These are phyloP conservation scores for Lactarius vividus DNA, from an alignment of 768 basidiomycete species.

Conservation along the genomic window DNA sequence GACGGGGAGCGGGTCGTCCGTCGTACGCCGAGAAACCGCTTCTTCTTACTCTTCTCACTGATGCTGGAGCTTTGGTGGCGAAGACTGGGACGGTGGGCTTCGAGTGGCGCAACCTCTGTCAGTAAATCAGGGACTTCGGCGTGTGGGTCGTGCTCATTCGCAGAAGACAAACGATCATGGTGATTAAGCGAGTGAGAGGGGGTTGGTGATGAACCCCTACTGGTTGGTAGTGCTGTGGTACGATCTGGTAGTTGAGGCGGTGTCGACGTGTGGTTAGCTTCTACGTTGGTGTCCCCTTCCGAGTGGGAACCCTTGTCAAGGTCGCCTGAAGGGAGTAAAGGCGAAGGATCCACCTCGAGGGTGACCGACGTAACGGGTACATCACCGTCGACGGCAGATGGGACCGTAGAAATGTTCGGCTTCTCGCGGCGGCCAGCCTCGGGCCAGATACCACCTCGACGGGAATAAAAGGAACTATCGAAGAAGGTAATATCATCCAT, in stretches of 20 bases:
- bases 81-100: constrained; percentile 12
- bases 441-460: constrained; percentile 87
- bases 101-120: constrained; percentile 4
- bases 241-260: not conserved
- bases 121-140: constrained; percentile 4
- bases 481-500: constrained; percentile 99
- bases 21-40: constrained; percentile 21
- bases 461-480: constrained; percentile 60
- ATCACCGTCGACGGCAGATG: constrained; percentile 29
- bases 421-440: constrained; percentile 59
- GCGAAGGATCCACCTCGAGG: constrained; percentile 30
- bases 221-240: not conserved
- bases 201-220: constrained; percentile 16
- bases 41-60: constrained; percentile 23
- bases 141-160: not conserved
- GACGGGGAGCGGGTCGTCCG: constrained; percentile 18
- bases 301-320: constrained; percentile 34
- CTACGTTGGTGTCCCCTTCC: constrained; percentile 32
- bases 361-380: constrained; percentile 37
- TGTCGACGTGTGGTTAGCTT: constrained; percentile 1
- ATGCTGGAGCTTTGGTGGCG: constrained; percentile 18
- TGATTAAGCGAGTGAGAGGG: constrained; percentile 5
- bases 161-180: not conserved
- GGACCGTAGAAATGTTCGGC: constrained; percentile 12
- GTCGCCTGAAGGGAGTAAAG: constrained; percentile 25